These are phyloP conservation scores for Cyamopsis tetragonoloba DNA, from an alignment of 306 rosid genomes.

Conservation along the genomic window DNA sequence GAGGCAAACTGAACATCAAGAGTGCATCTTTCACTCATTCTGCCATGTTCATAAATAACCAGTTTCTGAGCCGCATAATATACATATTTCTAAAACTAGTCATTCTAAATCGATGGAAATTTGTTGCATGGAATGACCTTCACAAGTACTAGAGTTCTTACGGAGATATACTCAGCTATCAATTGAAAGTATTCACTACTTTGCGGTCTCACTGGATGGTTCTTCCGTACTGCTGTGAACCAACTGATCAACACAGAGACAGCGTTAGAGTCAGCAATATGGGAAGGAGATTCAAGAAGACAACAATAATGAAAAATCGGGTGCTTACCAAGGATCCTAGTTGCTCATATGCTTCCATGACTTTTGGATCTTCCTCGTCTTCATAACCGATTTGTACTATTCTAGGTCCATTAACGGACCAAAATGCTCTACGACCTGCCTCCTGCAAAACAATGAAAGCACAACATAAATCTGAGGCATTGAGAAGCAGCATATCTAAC, in stretches of 20 bases:
- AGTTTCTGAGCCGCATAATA: constrained; percentile 17
- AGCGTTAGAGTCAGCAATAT: neutral
- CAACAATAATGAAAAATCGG: neutral
- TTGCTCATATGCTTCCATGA: constrained; percentile 84
- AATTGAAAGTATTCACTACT: constrained; percentile 17
- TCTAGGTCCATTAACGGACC: constrained; percentile 94
- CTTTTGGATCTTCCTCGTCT: constrained; percentile 87
- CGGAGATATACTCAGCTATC: neutral
- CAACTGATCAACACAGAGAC: constrained; percentile 53
- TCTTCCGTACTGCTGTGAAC: constrained; percentile 54
- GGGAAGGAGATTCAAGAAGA: neutral
- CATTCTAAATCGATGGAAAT: neutral
- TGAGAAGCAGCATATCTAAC: neutral
- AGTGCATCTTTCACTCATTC: constrained; percentile 4
- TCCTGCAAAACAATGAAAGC: constrained; percentile 46
- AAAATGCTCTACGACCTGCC: constrained; percentile 87
- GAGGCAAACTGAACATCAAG: constrained; percentile 8
- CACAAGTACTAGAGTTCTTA: neutral
- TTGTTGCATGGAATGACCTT: constrained; percentile 3
- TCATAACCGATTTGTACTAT: constrained; percentile 86
- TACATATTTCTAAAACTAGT: constrained; percentile 8
- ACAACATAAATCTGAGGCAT: neutral
- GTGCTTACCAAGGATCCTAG: constrained; percentile 84
- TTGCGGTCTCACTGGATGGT: constrained; percentile 35
- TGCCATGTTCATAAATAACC: neutral